phyloP scores from a whole-genome alignment of 2,329 filamentous ascomycete genomes.

The Trichoderma citrinoviride region DNA sequence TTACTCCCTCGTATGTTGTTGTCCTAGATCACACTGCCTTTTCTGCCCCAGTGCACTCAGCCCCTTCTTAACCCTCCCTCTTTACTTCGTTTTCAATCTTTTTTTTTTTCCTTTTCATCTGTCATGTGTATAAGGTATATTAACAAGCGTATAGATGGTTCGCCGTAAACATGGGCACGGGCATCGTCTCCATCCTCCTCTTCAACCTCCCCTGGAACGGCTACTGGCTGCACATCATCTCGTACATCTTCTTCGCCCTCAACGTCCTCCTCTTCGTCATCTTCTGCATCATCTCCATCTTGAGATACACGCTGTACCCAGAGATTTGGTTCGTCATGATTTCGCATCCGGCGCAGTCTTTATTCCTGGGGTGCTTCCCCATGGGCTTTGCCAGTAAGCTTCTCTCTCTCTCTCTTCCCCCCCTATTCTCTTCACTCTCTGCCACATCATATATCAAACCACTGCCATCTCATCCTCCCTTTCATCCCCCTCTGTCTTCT shows the following conservation, averaged over 20 bases:
- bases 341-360: conserved; percentile 61
- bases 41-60: too few species aligned
- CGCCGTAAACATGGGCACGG: conserved; percentile 64
- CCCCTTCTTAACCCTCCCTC: too few species aligned
- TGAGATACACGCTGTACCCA: conserved; percentile 64
- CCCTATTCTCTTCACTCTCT: background rate
- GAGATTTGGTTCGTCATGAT: conserved; percentile 66
- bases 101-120: too few species aligned
- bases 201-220: conserved; percentile 60
- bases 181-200: conserved; percentile 62
- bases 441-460: background rate
- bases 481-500: too few species aligned
- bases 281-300: conserved; percentile 52
- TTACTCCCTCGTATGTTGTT: conserved; percentile 53
- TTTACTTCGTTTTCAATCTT: too few species aligned
- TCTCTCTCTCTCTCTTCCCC: background rate
- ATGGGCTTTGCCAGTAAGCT: conserved; percentile 61
- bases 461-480: too few species aligned
- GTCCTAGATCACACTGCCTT: background rate
- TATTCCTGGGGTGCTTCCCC: conserved; percentile 67
- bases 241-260: conserved; percentile 58
- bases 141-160: conserved; percentile 48
- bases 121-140: too few species aligned
- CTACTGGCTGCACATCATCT: conserved; percentile 56
- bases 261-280: conserved; percentile 57